phyloP scores from a whole-genome alignment of 2,329 filamentous ascomycete genomes.

The Ophiocordyceps camponoti-rufipedis region DNA sequence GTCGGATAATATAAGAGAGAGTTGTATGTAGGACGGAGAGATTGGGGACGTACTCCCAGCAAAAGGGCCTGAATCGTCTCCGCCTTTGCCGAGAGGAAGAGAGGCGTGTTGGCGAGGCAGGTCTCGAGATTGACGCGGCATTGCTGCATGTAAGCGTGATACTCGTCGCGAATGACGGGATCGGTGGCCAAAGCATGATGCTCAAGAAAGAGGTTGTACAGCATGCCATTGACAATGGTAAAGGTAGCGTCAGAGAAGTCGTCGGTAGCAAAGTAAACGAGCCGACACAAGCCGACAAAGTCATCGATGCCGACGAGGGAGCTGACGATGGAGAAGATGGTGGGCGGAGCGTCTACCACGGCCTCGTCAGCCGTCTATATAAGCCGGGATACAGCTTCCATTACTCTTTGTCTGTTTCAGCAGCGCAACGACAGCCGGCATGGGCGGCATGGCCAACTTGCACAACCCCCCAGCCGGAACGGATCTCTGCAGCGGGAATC shows the following conservation, averaged over 20 bases:
- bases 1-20: neutral
- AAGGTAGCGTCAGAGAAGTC: conserved; percentile 31
- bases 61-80: conserved; percentile 39
- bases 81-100: conserved; percentile 35
- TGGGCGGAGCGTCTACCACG: conserved; percentile 21
- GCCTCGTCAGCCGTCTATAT: too few relatives aligned
- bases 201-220: conserved; percentile 32
- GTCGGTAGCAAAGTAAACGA: conserved; percentile 32
- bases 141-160: conserved; percentile 18
- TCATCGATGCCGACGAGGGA: conserved; percentile 29
- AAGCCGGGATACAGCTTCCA: neutral
- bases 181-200: conserved; percentile 19
- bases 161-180: conserved; percentile 14
- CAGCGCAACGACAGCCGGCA: conserved; percentile 27
- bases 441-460: conserved; percentile 36
- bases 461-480: conserved; percentile 25
- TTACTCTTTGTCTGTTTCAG: conserved; percentile 29
- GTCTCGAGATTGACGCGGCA: conserved; percentile 32
- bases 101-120: conserved; percentile 28
- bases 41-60: conserved; percentile 25
- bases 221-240: conserved; percentile 28
- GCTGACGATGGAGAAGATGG: conserved; percentile 31
- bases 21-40: too few relatives aligned
- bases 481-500: conserved; percentile 25
- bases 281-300: conserved; percentile 29